Base-by-base conservation (phyloP, 331 rosid genomes). In the Acacia pycnantha region DNA sequence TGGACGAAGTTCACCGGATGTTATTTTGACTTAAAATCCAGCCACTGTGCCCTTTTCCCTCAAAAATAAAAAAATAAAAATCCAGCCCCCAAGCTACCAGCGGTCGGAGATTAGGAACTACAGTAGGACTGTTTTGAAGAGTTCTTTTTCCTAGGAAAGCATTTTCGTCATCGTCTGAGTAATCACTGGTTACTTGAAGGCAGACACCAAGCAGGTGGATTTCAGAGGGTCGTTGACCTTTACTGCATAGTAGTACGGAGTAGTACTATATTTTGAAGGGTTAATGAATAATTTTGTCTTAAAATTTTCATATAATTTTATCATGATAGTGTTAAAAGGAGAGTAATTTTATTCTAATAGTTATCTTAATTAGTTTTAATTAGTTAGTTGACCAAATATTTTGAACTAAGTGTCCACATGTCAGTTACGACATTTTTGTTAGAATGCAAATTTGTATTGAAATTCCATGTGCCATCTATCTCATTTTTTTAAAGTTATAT, bases 171-270 rank as follows among this genome's bases (percentile, higher is more conserved):
- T 78, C 50, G 24, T 53, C 26, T 51, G 54, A 70, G 66, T 53
- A 47, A 48, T 48, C 15, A 0, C 26, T 27, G 35, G 26, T 27
- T 47, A 21, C 35, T 69, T 69, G 53, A 69, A 53, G 44, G 37
- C 56, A 79, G 66, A 40, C 56, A 8, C 79, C 50, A 22, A 58
- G 40, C 29, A 40, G 62, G 83, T 80, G 33, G 67, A 71, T 62
- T n/a, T 79, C 72, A 77, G 74, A 61, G 19, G 62, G 77, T 37
- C 24, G 78, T 83, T 73, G 87, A 80, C 86, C 64, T 54, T 35
- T 33, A 43, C 76, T 79, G 7, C n/a, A 24, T 46, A 8, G 14
- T 19, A 8, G 5, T 27, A n/a, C n/a, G n/a, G n/a, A 27, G 29
- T 2, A 56, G 64, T 9, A 43, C 27, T 10, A 6, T 58, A 1